phyloP scores from a whole-genome alignment of 225 moss, liverwort and hornwort genomes.

The Polytrichum formosum region DNA sequence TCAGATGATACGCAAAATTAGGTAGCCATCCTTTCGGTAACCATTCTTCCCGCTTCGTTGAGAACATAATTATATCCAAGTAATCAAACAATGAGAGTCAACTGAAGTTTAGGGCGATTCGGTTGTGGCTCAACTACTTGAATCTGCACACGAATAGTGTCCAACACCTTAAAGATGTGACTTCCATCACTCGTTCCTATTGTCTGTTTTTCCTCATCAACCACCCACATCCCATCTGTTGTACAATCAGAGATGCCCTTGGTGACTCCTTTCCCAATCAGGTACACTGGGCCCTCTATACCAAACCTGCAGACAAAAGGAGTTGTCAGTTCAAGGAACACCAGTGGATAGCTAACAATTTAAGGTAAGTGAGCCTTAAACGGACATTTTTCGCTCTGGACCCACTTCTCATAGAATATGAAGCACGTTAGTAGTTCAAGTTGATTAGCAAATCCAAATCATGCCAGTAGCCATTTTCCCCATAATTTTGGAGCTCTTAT shows the following conservation, averaged over 20 bases:
- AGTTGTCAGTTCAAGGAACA: too few species aligned
- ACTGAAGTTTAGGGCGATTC: slow-evolving; percentile 83
- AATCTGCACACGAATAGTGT: slow-evolving; percentile 69
- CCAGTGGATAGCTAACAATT: too few species aligned
- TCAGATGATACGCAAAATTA: too few species aligned
- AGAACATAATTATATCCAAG: not conserved
- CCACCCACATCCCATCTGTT: slow-evolving; percentile 65
- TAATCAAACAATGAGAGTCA: slow-evolving; percentile 51
- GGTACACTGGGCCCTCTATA: slow-evolving; percentile 88
- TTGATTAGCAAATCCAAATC: too few species aligned
- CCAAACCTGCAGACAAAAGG: slow-evolving; percentile 61
- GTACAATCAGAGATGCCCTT: slow-evolving; percentile 27
- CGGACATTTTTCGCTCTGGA: too few species aligned
- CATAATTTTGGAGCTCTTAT: too few species aligned
- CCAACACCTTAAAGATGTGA: slow-evolving; percentile 68
- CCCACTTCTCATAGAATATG: too few species aligned
- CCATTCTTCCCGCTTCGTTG: too few species aligned
- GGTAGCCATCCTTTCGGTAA: too few species aligned
- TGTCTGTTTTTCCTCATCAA: slow-evolving; percentile 84
- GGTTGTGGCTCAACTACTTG: slow-evolving; percentile 97
- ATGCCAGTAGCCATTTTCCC: too few species aligned
- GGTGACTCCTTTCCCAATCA: slow-evolving; percentile 56
- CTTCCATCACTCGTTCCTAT: slow-evolving; percentile 69
- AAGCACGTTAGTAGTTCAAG: too few species aligned
- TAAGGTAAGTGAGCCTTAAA: too few species aligned